Evolutionary conservation across 495 filamentous ascomycete species (phyloP).

Genomic region (Neurospora sp.): DNA sequence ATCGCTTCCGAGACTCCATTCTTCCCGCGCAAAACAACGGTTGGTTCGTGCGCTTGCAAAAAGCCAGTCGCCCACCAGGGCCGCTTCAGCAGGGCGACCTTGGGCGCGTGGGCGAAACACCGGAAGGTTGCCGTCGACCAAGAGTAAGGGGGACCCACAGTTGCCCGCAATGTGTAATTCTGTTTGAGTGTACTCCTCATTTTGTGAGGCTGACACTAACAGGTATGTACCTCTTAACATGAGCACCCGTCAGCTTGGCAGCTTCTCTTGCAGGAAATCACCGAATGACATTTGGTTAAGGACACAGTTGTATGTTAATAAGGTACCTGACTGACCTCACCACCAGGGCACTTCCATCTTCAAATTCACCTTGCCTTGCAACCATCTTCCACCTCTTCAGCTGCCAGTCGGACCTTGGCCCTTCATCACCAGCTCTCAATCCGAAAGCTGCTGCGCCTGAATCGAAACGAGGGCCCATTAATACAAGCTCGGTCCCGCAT

Average conservation of each 20-base stretch:
- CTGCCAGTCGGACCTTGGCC: background rate
- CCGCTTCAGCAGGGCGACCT: background rate
- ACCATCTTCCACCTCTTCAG: background rate
- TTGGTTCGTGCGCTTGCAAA: background rate
- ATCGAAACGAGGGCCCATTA: background rate
- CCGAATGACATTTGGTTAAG: slow-evolving; percentile 12
- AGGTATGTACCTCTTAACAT: background rate
- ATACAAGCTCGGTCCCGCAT: background rate
- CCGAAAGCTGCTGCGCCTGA: background rate
- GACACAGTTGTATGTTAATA: slow-evolving; percentile 24
- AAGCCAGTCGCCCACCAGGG: background rate
- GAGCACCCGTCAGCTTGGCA: background rate
- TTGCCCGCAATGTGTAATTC: background rate
- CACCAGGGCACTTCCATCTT: slow-evolving; percentile 12
- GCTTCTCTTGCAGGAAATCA: background rate
- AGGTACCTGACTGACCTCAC: background rate
- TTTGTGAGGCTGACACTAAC: background rate
- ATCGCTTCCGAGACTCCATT: background rate
- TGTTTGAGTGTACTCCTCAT: background rate
- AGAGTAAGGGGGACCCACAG: background rate
- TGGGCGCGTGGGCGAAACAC: background rate
- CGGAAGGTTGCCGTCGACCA: background rate
- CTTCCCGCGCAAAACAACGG: background rate
- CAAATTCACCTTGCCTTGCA: slow-evolving; percentile 5
- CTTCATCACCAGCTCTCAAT: background rate